These are phyloP conservation scores for Neofusicoccum kwambonambiense DNA, from an alignment of 2,329 filamentous ascomycete genomes.

Conservation along the genomic window DNA sequence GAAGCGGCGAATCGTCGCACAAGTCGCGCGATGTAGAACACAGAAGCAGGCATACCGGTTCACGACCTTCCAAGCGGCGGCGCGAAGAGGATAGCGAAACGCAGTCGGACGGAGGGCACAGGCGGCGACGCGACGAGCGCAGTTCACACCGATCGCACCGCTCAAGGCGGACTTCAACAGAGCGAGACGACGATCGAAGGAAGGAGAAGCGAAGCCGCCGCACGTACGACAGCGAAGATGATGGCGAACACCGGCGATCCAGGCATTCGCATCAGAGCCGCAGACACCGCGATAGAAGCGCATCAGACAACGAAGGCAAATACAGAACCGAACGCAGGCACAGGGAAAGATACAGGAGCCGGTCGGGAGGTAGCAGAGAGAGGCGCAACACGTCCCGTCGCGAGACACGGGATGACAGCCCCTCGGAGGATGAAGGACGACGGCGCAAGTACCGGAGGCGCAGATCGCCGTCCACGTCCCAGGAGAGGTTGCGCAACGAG, in stretches of 20 bases:
- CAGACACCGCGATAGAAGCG: constrained; percentile 17
- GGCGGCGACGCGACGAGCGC: constrained; percentile 25
- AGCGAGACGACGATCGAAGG: background rate
- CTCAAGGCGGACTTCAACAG: constrained; percentile 21
- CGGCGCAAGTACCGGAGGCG: constrained; percentile 14
- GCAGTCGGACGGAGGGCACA: constrained; percentile 21
- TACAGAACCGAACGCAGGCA: constrained; percentile 16
- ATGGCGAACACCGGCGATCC: constrained; percentile 20
- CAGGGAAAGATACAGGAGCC: constrained; percentile 1
- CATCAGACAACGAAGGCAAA: constrained; percentile 16
- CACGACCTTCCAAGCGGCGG: constrained; percentile 15
- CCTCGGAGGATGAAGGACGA: background rate
- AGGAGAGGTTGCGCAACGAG: background rate
- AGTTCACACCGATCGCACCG: constrained; percentile 11
- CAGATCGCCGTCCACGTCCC: constrained; percentile 22
- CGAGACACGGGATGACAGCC: background rate
- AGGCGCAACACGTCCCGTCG: background rate
- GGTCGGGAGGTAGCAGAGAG: background rate
- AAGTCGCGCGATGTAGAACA: background rate
- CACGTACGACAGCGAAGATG: constrained; percentile 21
- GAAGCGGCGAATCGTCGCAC: constrained; percentile 33
- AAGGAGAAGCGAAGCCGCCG: constrained; percentile 22
- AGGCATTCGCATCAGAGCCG: constrained; percentile 22
- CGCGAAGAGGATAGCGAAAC: constrained; percentile 24
- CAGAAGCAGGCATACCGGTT: background rate